Evolutionary conservation across 2,329 filamentous ascomycete genomes (phyloP), one percentile per base, ranked within the genome.

Genomic region (Alternaria burnsii): DNA sequence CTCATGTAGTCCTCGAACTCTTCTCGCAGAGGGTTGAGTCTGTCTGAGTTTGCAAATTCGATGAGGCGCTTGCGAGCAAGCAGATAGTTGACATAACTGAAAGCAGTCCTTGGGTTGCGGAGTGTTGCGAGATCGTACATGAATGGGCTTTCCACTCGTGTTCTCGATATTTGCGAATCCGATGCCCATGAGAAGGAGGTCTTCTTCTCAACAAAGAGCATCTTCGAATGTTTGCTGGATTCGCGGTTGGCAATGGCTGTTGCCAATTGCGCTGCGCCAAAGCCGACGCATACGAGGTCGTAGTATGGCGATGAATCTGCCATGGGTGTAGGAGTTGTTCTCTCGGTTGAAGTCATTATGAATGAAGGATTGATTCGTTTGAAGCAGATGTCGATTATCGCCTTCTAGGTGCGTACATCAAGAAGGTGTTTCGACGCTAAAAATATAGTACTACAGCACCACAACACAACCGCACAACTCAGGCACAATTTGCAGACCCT

Each of bases 1-100:
- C 65, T 69, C 53, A 80, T 65, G 44, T 80, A 79, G 46, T 79
- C 72, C n/a, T 76, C 76, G 18, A 80, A 78, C 52, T 80, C 78
- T 46, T 74, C 69, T 30, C 78, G 68, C 28, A 79, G 56, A 26
- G 77, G 76, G 43, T 78, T 75, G 51, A 80, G 59, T 14, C 75
- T 71, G 51, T 77, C 74, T 20, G 78, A 76, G 58, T 78, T 78
- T 40, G 73, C 71, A 36, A 78, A 78, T 28, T 76, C 74, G 22
- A 78, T 61, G 16, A 78, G 67, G 8, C 76, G 69, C 34, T 73
- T 68, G 16, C 68, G 68, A 14, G 61, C 65, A 30, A 75, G 72
- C 5, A 78, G 67, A 63, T 77, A 78, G 53, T 75, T 76, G 58
- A 69, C 61, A 43, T 76, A 78, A 48, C 68, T 78, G 61, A 77